These are phyloP conservation scores for Ganoderma meredithae DNA, from an alignment of 1,284 basidiomycete species.

Conservation along the genomic window DNA sequence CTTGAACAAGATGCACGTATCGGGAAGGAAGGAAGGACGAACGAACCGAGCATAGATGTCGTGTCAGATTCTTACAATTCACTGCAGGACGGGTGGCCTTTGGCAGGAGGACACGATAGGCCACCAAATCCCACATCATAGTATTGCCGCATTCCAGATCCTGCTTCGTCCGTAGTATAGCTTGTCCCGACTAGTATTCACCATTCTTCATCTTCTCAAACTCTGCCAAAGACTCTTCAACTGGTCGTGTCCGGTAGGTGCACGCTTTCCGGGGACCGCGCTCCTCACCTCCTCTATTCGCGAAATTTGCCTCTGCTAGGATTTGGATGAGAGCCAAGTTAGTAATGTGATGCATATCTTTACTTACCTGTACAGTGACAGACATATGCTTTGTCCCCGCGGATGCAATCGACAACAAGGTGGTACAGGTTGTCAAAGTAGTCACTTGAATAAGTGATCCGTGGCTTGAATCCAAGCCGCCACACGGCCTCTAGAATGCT, in stretches of 20 bases:
- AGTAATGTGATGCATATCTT: background rate
- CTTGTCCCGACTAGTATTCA: slow-evolving; percentile 89
- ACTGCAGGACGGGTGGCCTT: no score
- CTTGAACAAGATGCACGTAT: no score
- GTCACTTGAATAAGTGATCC: slow-evolving; percentile 99
- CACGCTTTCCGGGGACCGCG: slow-evolving; percentile 88
- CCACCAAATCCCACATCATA: slow-evolving; percentile 99
- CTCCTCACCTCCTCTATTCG: slow-evolving; percentile 84
- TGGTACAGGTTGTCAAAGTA: slow-evolving; percentile 93
- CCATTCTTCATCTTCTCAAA: slow-evolving; percentile 96
- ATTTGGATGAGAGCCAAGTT: background rate
- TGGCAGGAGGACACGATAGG: slow-evolving; percentile 95
- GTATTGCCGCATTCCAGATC: slow-evolving; percentile 94
- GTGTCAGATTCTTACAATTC: no score
- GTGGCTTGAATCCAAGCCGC: slow-evolving; percentile 98
- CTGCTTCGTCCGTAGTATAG: slow-evolving; percentile 97
- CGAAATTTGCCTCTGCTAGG: slow-evolving; percentile 90
- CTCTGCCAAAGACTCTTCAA: slow-evolving; percentile 88
- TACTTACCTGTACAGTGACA: slow-evolving; percentile 90
- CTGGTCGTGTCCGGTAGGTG: slow-evolving; percentile 82
- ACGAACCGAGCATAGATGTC: no score
- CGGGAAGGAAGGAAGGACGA: no score
- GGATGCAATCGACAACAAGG: slow-evolving; percentile 90
- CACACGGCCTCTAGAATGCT: slow-evolving; percentile 95
- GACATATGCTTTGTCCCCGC: slow-evolving; percentile 92